Evolutionary conservation across 1,284 basidiomycete species (phyloP), one percentile per base, ranked within the genome.

Genomic region (Sporisorium scitamineum): DNA sequence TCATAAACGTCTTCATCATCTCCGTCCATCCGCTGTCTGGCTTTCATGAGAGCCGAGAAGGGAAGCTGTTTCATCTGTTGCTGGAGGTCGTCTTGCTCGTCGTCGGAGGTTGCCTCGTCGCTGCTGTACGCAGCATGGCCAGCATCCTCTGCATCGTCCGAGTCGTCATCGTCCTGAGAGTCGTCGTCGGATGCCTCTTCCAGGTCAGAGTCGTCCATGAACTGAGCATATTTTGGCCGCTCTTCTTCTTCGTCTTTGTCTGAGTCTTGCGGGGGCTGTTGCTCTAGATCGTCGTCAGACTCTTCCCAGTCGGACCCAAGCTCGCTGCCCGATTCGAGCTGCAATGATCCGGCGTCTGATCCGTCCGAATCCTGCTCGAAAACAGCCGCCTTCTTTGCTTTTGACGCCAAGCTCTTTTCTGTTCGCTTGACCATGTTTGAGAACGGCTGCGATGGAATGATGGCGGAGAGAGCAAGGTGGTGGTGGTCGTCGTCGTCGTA

Each of bases 11-110:
- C 27, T 2, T 53, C 18, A 11, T 72, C 71, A 11, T 69, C 72
- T 10, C 70, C 51, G 39, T 32, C 63, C 51, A 56, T 58, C 72
- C 68, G 72, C 24, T 65, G 58, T 7, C 54, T 90, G 3, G 92
- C 92, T 73, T 89, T 90, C 13, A 91, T 88, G 29, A 93, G 87
- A 11, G 90, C 88, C 20, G 80, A 79, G 47, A 86, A 84, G 5
- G 84, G 82, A 27, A 85, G 61, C 34, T 68, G 32, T 44, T 66
- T 71, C 69, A 76, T 71, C 55, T 76, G 72, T 32, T 70, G 59
- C 37, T 61, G 41, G 0, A 70, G 44, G 20, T 39, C 59, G 20
- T 63, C 57, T n/a, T 63, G 56, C 18, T 67, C 63, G 20, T 54
- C 54, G 20, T 54, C 63, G 8, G 63, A 59, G 0, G 18, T 31